A percentile compares a stretch with the other conserved stretches of the same genome.
These are phyloP conservation scores for Scedosporium minutisporum DNA, from an alignment of 2,329 filamentous ascomycete genomes.

Conservation along the genomic window DNA sequence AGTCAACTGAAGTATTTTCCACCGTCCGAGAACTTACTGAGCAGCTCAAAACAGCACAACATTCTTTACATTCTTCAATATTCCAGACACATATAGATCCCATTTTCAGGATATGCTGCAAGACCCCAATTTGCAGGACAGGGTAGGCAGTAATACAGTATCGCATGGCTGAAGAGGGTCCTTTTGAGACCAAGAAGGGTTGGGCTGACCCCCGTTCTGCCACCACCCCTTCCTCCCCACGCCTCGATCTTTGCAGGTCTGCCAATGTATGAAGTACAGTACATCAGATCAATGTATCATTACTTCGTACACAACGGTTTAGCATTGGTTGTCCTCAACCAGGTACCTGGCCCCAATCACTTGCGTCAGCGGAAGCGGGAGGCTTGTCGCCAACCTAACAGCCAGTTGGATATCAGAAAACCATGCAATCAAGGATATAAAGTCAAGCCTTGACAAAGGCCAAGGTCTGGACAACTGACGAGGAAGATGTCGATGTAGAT, in stretches of 20 bases:
- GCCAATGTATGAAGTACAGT: background rate
- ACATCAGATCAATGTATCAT: too few relatives aligned
- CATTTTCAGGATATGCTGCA: background rate
- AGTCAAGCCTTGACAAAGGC: background rate
- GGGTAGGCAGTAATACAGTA: too few relatives aligned
- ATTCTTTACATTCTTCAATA: too few relatives aligned
- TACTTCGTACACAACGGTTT: background rate
- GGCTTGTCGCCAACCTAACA: background rate
- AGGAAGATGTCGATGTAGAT: too few relatives aligned
- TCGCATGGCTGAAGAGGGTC: background rate
- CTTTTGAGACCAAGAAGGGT: background rate
- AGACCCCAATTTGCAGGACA: too few relatives aligned
- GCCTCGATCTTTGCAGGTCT: background rate
- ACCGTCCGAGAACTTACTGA: background rate
- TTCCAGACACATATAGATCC: background rate
- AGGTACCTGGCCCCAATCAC: background rate
- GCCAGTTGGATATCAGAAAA: background rate
- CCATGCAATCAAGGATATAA: background rate
- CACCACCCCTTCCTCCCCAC: background rate
- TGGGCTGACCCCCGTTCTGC: background rate
- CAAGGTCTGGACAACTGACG: background rate
- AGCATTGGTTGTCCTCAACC: background rate
- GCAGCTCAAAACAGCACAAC: background rate
- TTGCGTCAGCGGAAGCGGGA: background rate
- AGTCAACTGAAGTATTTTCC: background rate